Evolutionary conservation across 805 yeast genomes (phyloP), one percentile per base, ranked within the genome.

Genomic region (Nakazawaea wickerhamii): DNA sequence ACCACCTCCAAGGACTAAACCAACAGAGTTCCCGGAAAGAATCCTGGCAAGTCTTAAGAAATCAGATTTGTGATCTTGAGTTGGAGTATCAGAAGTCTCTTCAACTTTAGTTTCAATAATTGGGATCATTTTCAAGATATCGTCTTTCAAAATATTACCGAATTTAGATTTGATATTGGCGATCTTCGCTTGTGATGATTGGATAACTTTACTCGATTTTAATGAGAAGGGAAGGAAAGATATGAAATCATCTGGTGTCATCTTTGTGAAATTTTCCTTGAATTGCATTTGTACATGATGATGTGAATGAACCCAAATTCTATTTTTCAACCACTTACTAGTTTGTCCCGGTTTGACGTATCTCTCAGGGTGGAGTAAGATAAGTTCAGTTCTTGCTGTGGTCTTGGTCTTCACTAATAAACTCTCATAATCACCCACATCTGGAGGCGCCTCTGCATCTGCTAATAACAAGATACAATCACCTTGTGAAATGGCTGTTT

Each of bases 1-100:
- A 31, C 99, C 99, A 11, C 99, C 99, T 5, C 99, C 99, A 3
- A 91, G 67, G 5, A 91, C 97, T 15, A 93, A 67, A 0, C 98
- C 99, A 31, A 93, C 85, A 0, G 96, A 96, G 57, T 89, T 88
- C 6, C 95, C 96, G 0, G 96, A 85, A 13, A 91, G 63, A 7
- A 93, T 75, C 54, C 99, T 73, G 0, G 99, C 98, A 28, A 91
- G 63, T 44, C 99, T 72, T 60, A 87, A 68, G 58, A 93, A 93
- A 59, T 91, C 99, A 58, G 82, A 84, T 59, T 90, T 90, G 57
- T 85, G 89, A 10, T 75, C 64, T 50, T 69, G 71, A 45, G 60
- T 59, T 2, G 68, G 60, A 28, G 55, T 59, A 34, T 60, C 60
- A 18, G 57, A 6, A 55, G 46, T 28, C 47, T 54, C 28, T 48